Conservation (phyloP, 306 rosid genomes). For the Sophora flavescens region DNA sequence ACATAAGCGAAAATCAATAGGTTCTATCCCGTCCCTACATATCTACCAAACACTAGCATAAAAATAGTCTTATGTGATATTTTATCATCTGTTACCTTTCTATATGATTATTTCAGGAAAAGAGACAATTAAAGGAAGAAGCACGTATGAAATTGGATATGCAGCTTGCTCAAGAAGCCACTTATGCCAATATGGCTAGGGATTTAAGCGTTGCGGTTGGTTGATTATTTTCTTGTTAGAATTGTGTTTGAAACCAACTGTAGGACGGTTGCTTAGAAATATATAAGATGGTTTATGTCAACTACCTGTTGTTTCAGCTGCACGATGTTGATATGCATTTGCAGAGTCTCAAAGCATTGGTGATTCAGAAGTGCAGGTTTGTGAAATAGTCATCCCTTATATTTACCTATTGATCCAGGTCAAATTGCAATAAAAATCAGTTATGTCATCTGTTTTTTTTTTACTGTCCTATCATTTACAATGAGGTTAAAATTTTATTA, state of each 20-base stretch:
- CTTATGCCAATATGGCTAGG: constrained; percentile 74
- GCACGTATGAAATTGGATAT: constrained; percentile 52
- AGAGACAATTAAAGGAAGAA: constrained; percentile 61
- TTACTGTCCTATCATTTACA: neutral
- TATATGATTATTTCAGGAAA: constrained; percentile 60
- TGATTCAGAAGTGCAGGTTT: constrained; percentile 80
- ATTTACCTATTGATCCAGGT: neutral
- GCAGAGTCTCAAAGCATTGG: constrained; percentile 63
- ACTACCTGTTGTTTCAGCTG: constrained; percentile 61
- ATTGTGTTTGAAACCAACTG: constrained; percentile 23
- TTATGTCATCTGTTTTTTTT: neutral
- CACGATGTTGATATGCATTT: constrained; percentile 62
- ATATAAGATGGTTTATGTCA: constrained; percentile 29
- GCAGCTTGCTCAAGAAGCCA: constrained; percentile 68
- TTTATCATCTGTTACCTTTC: neutral
- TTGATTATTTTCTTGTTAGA: constrained; percentile 33
- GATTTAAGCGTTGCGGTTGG: constrained; percentile 65
- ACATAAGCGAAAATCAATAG: too few relatives aligned
- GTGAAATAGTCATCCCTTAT: constrained; percentile 28
- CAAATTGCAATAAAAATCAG: constrained; percentile 15
- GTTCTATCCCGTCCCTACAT: too few relatives aligned
- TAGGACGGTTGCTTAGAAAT: constrained; percentile 21
- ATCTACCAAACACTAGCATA: neutral
- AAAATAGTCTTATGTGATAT: constrained; percentile 7
- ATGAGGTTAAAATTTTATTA: neutral